These are phyloP conservation scores for Brettanomyces nanus DNA, from an alignment of 805 yeast species.

Conservation along the genomic window DNA sequence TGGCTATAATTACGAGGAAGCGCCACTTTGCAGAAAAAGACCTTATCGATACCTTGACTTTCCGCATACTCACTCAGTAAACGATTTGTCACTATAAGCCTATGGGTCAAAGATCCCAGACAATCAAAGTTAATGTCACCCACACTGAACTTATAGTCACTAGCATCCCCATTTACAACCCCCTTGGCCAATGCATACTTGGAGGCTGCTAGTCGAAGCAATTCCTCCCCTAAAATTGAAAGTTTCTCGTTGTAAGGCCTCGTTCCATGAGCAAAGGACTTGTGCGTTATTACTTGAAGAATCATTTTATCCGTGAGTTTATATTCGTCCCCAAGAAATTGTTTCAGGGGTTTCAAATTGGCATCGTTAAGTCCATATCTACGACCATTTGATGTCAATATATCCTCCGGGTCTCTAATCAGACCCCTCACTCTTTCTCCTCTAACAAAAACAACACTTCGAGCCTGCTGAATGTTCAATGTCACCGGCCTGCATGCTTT, in stretches of 20 bases:
- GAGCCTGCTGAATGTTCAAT: not conserved
- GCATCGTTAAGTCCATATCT: conserved; percentile 45
- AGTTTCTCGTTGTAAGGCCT: conserved; percentile 87
- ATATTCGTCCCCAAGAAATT: conserved; percentile 29
- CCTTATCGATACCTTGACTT: conserved; percentile 36
- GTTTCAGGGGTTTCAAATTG: conserved; percentile 41
- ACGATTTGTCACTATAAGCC: conserved; percentile 41
- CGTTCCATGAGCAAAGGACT: conserved; percentile 87
- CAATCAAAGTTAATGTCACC: conserved; percentile 47
- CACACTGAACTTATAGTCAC: conserved; percentile 27
- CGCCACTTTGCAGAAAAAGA: conserved; percentile 58
- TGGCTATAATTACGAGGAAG: conserved; percentile 10
- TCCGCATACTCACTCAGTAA: conserved; percentile 46
- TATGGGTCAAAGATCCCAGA: conserved; percentile 49
- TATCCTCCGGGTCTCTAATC: conserved; percentile 60
- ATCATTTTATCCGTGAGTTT: conserved; percentile 52
- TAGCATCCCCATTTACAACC: conserved; percentile 9
- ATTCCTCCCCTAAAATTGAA: conserved; percentile 60
- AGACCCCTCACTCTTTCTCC: conserved; percentile 62
- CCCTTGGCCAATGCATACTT: conserved; percentile 29
- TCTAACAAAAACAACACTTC: conserved; percentile 33
- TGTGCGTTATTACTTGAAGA: conserved; percentile 83
- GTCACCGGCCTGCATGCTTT: too few relatives aligned
- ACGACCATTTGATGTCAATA: conserved; percentile 41
- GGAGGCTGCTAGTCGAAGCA: conserved; percentile 42